Conservation (phyloP, 73 alveolate genomes). For the Paramecium octaurelia region DNA sequence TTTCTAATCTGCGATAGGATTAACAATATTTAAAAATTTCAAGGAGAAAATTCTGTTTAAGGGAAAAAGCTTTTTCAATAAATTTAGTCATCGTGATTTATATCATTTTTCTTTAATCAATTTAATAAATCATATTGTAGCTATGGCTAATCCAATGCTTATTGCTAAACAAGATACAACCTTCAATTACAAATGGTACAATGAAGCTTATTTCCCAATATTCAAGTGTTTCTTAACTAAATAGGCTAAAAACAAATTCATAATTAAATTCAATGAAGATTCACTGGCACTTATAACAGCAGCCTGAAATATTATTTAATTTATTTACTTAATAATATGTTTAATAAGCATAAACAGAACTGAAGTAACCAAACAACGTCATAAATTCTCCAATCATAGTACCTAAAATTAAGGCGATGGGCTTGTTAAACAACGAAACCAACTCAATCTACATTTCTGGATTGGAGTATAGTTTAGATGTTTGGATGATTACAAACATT, state of each 20-base stretch:
- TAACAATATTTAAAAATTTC: neutral
- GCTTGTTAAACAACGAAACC: neutral
- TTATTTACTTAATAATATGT: neutral
- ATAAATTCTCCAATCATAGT: neutral
- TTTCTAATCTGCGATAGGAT: neutral
- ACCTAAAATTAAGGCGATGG: neutral
- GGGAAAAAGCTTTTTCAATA: neutral
- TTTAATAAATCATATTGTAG: neutral
- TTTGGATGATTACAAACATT: slow-evolving; percentile 2
- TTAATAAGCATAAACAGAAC: slow-evolving; percentile 42
- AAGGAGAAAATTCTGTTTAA: neutral
- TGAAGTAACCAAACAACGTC: slow-evolving; percentile 25
- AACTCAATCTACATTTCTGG: neutral
- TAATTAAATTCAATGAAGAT: slow-evolving; percentile 39
- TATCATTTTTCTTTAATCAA: neutral
- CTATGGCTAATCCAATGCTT: slow-evolving; percentile 10
- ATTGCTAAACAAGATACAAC: slow-evolving; percentile 22
- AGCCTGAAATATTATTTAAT: neutral
- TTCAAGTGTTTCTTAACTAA: neutral
- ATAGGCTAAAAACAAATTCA: slow-evolving; percentile 8
- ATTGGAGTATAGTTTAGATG: neutral
- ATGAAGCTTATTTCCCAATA: slow-evolving; percentile 31
- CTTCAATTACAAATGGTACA: neutral
- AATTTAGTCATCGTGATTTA: neutral
- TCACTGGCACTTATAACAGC: slow-evolving; percentile 46